Evolutionary conservation across 2,329 filamentous ascomycete species (phyloP).

Genomic region (Arthroderma sp.): DNA sequence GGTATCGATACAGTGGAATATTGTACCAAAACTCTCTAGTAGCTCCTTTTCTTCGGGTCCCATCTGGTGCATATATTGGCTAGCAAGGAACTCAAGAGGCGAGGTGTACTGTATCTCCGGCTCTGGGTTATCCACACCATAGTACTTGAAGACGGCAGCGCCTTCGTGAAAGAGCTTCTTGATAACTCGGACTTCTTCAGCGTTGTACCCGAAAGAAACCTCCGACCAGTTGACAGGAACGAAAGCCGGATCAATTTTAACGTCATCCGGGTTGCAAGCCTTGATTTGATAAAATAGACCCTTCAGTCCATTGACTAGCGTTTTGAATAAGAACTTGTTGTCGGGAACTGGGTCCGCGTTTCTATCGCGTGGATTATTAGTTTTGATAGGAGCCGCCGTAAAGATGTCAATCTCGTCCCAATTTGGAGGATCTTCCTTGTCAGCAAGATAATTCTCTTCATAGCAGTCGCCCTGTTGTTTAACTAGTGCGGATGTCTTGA

Average conservation of each 20-base stretch:
- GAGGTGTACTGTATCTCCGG: slow-evolving; percentile 63
- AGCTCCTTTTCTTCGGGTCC: slow-evolving; percentile 95
- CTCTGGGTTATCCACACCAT: slow-evolving; percentile 70
- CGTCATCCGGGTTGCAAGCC: slow-evolving; percentile 62
- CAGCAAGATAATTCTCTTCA: slow-evolving; percentile 70
- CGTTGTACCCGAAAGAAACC: slow-evolving; percentile 89
- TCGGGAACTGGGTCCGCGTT: slow-evolving; percentile 83
- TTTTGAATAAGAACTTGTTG: slow-evolving; percentile 97
- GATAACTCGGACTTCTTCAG: slow-evolving; percentile 91
- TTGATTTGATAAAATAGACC: slow-evolving; percentile 93
- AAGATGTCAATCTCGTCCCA: slow-evolving; percentile 99
- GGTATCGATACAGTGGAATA: slow-evolving; percentile 96
- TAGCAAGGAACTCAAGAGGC: slow-evolving; percentile 82
- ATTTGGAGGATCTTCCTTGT: slow-evolving; percentile 66
- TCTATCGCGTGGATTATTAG: slow-evolving; percentile 76
- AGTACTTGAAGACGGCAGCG: slow-evolving; percentile 92
- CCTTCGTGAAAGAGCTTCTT: slow-evolving; percentile 96
- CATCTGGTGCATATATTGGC: slow-evolving; percentile 87
- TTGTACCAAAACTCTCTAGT: slow-evolving; percentile 91
- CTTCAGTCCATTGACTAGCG: slow-evolving; percentile 87
- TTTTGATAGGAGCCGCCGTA: slow-evolving; percentile 89
- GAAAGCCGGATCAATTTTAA: slow-evolving; percentile 60
- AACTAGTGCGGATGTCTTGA: slow-evolving; percentile 75
- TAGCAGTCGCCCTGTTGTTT: slow-evolving; percentile 52
- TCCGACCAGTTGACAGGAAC: slow-evolving; percentile 87